phyloP scores from a whole-genome alignment of 2,329 filamentous ascomycete genomes.

The Fonsecaea pedrosoi region DNA sequence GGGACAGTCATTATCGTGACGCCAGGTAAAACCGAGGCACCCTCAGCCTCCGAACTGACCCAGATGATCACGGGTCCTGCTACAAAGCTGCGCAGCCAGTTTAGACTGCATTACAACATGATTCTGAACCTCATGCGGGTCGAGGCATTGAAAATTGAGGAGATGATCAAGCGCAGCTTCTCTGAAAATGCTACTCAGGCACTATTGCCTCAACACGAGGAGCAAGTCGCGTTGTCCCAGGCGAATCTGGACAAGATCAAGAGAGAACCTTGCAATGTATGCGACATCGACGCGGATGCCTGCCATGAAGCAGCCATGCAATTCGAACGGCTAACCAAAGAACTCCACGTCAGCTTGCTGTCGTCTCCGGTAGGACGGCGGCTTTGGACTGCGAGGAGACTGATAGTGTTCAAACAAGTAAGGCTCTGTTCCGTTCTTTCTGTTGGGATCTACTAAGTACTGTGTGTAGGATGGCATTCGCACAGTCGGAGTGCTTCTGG shows the following conservation, averaged over 20 bases:
- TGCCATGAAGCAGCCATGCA: constrained; percentile 84
- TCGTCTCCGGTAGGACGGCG: constrained; percentile 82
- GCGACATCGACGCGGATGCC: constrained; percentile 77
- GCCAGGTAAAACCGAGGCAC: constrained; percentile 82
- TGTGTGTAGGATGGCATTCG: constrained; percentile 72
- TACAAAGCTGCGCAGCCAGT: constrained; percentile 93
- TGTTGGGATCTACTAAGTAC: constrained; percentile 36
- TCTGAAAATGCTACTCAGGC: constrained; percentile 98
- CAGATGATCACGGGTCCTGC: constrained; percentile 97
- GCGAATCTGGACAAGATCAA: constrained; percentile 90
- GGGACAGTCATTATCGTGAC: constrained; percentile 93
- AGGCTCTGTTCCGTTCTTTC: neutral
- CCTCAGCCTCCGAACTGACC: constrained; percentile 79
- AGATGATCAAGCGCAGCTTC: constrained; percentile 99
- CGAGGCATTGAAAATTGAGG: constrained; percentile 96
- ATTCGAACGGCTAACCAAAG: constrained; percentile 77
- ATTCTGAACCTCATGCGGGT: constrained; percentile 94
- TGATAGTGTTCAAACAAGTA: constrained; percentile 80
- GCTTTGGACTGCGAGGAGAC: constrained; percentile 75
- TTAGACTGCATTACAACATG: constrained; percentile 99
- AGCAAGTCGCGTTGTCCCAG: constrained; percentile 89
- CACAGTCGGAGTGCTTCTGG: constrained; percentile 78
- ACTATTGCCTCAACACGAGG: constrained; percentile 91
- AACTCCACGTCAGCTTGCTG: constrained; percentile 78
- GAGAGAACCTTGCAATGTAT: constrained; percentile 80